Base-by-base conservation (phyloP, 192 early-diverging fungal genomes). In the Backusella circina region DNA sequence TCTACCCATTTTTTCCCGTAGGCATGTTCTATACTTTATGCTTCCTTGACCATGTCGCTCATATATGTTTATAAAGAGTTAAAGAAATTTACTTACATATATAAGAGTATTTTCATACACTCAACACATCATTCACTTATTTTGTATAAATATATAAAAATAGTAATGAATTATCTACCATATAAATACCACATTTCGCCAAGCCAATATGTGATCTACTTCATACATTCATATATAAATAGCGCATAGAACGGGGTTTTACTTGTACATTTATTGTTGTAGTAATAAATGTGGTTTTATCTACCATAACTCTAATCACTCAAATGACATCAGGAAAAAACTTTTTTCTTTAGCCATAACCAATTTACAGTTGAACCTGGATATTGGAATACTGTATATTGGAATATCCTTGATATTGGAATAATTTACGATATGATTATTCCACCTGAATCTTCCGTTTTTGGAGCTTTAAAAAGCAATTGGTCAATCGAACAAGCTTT, bases 1-100 rank as follows among this genome's bases (percentile, higher is more conserved):
- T 61, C 23, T 61, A 61, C 54, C 54, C 54, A 61, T 28, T 61
- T 61, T 28, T 61, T 61, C 54, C 54, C 54, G 54, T 61, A 61
- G 26, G 10, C n/a, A 61, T 12, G 4, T 3, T 10, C 8, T 28
- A 0, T 12, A 28, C 23, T 13, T 61, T 61, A 9, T 23, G 2
- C 1, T 61, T 28, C 9, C 0, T 61, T 23, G 10, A 54, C 21
- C 21, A 41, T 41, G 16, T 15, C 39, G 1, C 21, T 54, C 5
- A 2, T 54, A 54, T 54, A 54, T n/a, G n/a, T n/a, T n/a, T 41
- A 54, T 54, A 23, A 50, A 18, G 3, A 54, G 21, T 41, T 15
- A 54, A 54, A 54, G 21, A 10, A 12, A 3, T 54, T 0, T 41
- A 41, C 16, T 15, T 41, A 54, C 5, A n/a, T n/a, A n/a, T n/a